These are phyloP conservation scores for Poterioochromonas sp. DNA, from an alignment of 352 stramenopile genomes.

Conservation along the genomic window DNA sequence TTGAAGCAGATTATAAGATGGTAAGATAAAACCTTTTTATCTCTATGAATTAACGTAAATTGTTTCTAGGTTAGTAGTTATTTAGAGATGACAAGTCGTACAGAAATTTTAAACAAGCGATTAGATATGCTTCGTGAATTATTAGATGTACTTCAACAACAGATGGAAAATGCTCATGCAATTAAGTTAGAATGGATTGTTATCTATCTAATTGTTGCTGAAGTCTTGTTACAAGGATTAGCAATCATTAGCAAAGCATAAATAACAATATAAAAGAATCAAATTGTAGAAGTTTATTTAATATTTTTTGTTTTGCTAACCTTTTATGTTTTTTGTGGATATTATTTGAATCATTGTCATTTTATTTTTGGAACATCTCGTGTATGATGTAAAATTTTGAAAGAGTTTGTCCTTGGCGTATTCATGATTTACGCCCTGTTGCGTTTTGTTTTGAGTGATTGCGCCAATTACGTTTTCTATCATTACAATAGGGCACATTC, in stretches of 20 bases:
- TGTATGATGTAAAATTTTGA: too few species aligned
- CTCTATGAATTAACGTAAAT: neutral
- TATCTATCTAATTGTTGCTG: conserved; percentile 79
- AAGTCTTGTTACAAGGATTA: conserved; percentile 60
- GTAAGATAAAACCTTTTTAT: conserved; percentile 70
- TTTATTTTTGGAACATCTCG: too few species aligned
- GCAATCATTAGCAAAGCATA: neutral
- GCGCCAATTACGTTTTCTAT: too few species aligned
- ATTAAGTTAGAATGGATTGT: conserved; percentile 83
- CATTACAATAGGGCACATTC: too few species aligned
- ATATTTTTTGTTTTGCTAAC: too few species aligned
- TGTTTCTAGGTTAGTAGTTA: conserved; percentile 73
- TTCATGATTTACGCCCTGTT: too few species aligned
- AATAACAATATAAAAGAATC: neutral
- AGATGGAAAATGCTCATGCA: conserved; percentile 72
- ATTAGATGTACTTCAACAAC: conserved; percentile 78
- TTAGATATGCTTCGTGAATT: conserved; percentile 82
- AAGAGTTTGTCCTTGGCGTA: too few species aligned
- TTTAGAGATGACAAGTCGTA: conserved; percentile 70
- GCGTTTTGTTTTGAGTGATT: too few species aligned
- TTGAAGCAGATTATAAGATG: conserved; percentile 78
- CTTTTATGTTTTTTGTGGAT: too few species aligned
- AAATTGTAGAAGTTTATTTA: too few species aligned
- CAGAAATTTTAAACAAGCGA: conserved; percentile 83
- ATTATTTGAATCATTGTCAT: too few species aligned